Conservation (phyloP, 805 yeast species). For the Zygosaccharomyces kombuchaensis region DNA sequence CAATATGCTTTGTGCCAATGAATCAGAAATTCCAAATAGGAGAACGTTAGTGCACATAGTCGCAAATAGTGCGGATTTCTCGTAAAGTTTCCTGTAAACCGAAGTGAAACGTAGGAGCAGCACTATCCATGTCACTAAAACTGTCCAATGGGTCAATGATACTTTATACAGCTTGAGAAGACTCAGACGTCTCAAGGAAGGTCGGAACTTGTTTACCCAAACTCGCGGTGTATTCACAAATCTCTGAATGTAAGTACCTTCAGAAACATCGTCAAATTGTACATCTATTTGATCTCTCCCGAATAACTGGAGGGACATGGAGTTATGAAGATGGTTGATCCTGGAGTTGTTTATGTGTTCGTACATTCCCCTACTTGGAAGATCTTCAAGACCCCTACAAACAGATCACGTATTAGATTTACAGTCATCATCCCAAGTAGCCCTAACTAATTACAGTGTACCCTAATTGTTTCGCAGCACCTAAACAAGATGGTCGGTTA, state of each 20-base stretch:
- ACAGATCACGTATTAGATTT: no score
- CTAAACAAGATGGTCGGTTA: no score
- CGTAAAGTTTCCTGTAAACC: constrained; percentile 57
- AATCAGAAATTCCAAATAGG: constrained; percentile 85
- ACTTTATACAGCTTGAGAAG: constrained; percentile 38
- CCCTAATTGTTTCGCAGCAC: no score
- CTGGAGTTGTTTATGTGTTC: not conserved
- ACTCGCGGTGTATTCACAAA: not conserved
- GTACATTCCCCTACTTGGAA: not conserved
- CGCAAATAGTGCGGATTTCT: constrained; percentile 63
- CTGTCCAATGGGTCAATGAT: constrained; percentile 53
- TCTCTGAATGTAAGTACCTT: not conserved
- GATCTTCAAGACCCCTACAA: not conserved
- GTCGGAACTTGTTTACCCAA: not conserved
- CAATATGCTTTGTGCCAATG: constrained; percentile 73
- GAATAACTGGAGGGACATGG: constrained; percentile 22
- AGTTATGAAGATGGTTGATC: not conserved
- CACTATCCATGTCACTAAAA: constrained; percentile 46
- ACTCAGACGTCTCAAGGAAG: constrained; percentile 1
- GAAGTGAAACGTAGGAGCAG: constrained; percentile 52
- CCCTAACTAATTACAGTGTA: no score
- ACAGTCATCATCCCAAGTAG: no score
- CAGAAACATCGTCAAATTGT: constrained; percentile 9
- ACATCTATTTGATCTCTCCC: constrained; percentile 19
- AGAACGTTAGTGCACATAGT: constrained; percentile 76